Evolutionary conservation across 345 rosid genomes (phyloP), one percentile per base, ranked within the genome.

Genomic region (Aquilaria sinensis): DNA sequence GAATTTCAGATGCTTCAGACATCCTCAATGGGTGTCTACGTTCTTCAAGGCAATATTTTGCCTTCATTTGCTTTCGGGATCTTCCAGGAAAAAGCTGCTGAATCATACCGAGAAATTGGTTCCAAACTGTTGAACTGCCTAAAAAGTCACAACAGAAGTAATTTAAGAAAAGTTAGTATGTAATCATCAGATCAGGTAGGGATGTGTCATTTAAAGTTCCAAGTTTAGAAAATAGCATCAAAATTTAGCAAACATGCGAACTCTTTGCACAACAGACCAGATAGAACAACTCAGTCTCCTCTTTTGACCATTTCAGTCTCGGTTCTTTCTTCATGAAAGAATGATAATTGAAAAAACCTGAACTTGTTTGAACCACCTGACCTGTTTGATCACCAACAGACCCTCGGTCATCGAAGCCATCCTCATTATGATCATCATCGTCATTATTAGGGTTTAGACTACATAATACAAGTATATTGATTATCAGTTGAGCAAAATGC

Each of bases 81-180:
- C 81, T 67, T 12, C 81, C 65, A 58, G 93, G 89, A 61, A 87
- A 92, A 65, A 89, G 80, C 56, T 75, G 91, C 72, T 78, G 86
- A 57, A 89, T 76, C 89, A 86, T 74, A 23, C 0, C 3, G 89
- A 76, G 14, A 92, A 76, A 74, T 89, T 89, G 55, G 89, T 78
- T 51, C 97, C 97, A 67, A 89, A 92, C 74, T 89, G 89, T 56
- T 51, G 76, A 60, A 92, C 53, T 23, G 90, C 96, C 98, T 85
- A 70, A 61, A 58, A 62, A 56, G 43, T 37, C 43, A 37, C 43
- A 37, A 7, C 43, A 37, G 43, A 37, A 37, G 43, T 7, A 37
- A 7, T 37, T 37, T 37, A 37, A 3, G 7, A 37, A 37, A 37
- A 7, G 43, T 37, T 37, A 3, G 5, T 37, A 37, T 37, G 43